Conservation (phyloP, 176 grass and related monocot species). For the Echinochloa phyllopogon region DNA sequence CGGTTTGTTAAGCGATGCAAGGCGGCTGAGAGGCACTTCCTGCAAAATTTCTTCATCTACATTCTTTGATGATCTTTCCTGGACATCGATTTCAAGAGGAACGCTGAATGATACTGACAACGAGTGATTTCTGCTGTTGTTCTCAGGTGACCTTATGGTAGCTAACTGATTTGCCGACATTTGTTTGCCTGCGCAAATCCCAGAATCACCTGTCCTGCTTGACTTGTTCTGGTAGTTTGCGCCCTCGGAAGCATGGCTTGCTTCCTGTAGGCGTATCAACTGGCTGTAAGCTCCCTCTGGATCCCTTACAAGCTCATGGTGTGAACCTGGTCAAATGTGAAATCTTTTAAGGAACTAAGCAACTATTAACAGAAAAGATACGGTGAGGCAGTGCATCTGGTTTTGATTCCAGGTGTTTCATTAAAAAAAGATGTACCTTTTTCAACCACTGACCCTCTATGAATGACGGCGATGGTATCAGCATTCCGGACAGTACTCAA, state of each 20-base stretch:
- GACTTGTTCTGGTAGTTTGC: constrained; percentile 48
- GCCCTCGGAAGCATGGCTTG: constrained; percentile 41
- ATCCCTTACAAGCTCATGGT: constrained; percentile 62
- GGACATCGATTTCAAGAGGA: constrained; percentile 51
- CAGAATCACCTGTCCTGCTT: constrained; percentile 45
- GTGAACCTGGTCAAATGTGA: constrained; percentile 58
- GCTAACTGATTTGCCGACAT: constrained; percentile 35
- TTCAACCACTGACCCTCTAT: constrained; percentile 76
- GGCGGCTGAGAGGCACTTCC: constrained; percentile 61
- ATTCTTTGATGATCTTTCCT: constrained; percentile 38
- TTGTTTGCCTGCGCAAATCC: constrained; percentile 49
- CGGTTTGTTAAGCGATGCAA: constrained; percentile 71
- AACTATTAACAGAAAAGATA: constrained; percentile 18
- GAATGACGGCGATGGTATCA: constrained; percentile 67
- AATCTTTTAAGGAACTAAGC: constrained; percentile 8
- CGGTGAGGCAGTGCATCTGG: not conserved
- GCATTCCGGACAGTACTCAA: constrained; percentile 81
- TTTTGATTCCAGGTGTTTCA: not conserved
- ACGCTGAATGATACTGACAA: constrained; percentile 47
- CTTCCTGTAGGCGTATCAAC: constrained; percentile 67
- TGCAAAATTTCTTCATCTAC: constrained; percentile 40
- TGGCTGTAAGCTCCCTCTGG: constrained; percentile 76
- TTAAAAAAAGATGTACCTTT: constrained; percentile 56
- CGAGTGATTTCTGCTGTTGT: constrained; percentile 53
- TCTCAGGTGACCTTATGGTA: constrained; percentile 51